phyloP scores from a whole-genome alignment of 805 yeast genomes.

The Scheffersomyces spartinae region DNA sequence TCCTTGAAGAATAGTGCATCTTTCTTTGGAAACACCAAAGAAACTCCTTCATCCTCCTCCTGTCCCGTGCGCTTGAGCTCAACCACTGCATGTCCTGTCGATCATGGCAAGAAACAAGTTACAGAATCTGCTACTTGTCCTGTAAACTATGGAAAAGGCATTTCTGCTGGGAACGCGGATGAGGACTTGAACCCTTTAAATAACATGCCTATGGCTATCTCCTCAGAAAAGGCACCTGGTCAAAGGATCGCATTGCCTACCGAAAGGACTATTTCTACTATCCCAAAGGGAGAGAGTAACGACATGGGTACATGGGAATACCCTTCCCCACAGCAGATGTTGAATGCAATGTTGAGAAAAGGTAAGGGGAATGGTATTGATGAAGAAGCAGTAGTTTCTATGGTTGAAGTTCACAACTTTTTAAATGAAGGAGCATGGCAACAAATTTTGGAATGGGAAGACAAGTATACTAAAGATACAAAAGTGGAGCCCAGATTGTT shows the following conservation, averaged over 20 bases:
- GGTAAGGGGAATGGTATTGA: constrained; percentile 83
- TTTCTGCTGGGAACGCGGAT: constrained; percentile 9
- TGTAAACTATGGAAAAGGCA: constrained; percentile 14
- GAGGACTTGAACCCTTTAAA: constrained; percentile 64
- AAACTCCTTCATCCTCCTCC: constrained; percentile 2
- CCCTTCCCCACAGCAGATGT: constrained; percentile 99
- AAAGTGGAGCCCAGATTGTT: constrained; percentile 61
- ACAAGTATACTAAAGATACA: constrained; percentile 45
- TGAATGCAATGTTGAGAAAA: constrained; percentile 92
- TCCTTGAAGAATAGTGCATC: constrained; percentile 1
- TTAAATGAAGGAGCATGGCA: constrained; percentile 97
- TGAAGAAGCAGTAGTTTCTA: constrained; percentile 90
- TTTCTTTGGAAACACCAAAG: not conserved
- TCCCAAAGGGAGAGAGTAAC: constrained; percentile 66
- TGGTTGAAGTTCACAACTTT: constrained; percentile 96
- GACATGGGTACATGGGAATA: constrained; percentile 89
- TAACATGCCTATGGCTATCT: constrained; percentile 73
- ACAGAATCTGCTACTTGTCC: constrained; percentile 27
- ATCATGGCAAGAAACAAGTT: constrained; percentile 13
- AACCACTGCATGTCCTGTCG: constrained; percentile 28
- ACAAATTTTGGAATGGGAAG: constrained; percentile 89
- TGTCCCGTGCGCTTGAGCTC: constrained; percentile 2
- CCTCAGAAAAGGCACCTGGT: constrained; percentile 61
- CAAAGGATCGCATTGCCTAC: constrained; percentile 74
- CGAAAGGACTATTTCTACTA: constrained; percentile 70